A percentile compares a stretch with the other conserved stretches of the same genome.
phyloP scores from a whole-genome alignment of 805 yeast genomes.

The Saturnispora besseyi region DNA sequence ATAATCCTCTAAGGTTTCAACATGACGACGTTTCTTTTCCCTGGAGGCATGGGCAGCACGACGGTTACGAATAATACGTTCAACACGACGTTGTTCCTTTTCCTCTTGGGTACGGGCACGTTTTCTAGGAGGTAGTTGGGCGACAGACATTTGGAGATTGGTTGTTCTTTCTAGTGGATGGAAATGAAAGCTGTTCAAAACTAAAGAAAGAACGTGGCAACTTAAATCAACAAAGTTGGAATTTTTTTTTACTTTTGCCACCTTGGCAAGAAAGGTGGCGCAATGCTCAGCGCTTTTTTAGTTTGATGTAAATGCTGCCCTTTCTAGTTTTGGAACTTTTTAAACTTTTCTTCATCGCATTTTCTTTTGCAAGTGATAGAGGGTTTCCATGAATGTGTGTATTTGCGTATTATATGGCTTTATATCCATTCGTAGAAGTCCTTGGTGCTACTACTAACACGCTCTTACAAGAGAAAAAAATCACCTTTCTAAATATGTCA shows the following conservation, averaged over 20 bases:
- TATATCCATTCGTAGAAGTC: too few species aligned
- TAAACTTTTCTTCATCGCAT: too few species aligned
- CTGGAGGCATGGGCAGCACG: constrained; percentile 97
- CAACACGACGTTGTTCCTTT: constrained; percentile 92
- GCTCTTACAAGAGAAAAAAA: too few species aligned
- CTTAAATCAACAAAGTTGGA: not conserved
- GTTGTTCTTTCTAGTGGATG: not conserved
- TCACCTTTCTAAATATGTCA: too few species aligned
- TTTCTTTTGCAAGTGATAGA: too few species aligned
- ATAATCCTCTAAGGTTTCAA: constrained; percentile 70
- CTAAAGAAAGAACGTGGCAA: not conserved
- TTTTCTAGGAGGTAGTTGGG: constrained; percentile 77
- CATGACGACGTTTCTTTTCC: constrained; percentile 89
- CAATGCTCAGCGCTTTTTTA: not conserved
- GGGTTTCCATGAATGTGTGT: too few species aligned
- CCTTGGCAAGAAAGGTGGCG: not conserved
- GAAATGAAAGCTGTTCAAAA: not conserved
- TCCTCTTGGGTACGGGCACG: constrained; percentile 95
- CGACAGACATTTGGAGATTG: constrained; percentile 4
- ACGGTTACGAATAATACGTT: constrained; percentile 85
- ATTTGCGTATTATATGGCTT: too few species aligned
- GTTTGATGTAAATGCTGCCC: too few species aligned
- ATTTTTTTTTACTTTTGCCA: not conserved
- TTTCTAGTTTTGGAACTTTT: too few species aligned
- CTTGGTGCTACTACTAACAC: too few species aligned